Evolutionary conservation across 768 basidiomycete genomes (phyloP).

Genomic region (Russula emetica): DNA sequence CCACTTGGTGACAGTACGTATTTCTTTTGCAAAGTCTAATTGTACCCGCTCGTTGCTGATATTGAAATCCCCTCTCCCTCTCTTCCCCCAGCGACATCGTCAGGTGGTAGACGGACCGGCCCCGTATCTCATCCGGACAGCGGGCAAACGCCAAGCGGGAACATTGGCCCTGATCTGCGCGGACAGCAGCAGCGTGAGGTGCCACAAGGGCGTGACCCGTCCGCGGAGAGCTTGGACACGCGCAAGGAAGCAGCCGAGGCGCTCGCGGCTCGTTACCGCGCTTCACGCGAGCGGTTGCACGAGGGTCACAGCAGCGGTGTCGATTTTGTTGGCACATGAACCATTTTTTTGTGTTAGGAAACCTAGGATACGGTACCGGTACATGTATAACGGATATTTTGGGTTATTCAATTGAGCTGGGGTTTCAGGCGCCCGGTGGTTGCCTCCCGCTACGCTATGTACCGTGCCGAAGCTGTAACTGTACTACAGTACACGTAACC

Average conservation of each 20-base stretch:
- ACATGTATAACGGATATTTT: no score
- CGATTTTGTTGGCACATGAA: background rate
- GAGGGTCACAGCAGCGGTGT: conserved; percentile 4
- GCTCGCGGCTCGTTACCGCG: conserved; percentile 24
- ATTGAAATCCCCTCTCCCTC: background rate
- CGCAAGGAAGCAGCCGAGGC: conserved; percentile 26
- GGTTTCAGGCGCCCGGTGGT: background rate
- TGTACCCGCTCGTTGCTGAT: background rate
- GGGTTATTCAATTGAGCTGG: background rate
- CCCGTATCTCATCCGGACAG: background rate
- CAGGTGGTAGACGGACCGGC: conserved; percentile 23
- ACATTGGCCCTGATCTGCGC: background rate
- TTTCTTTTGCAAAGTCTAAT: no score
- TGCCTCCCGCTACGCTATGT: background rate
- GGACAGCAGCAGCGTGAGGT: conserved; percentile 8
- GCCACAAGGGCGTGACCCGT: conserved; percentile 15
- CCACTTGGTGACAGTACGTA: conserved; percentile 26
- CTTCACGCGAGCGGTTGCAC: conserved; percentile 20
- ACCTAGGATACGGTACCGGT: no score
- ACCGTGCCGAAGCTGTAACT: background rate
- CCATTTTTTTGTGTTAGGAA: background rate
- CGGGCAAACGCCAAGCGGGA: background rate
- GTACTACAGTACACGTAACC: background rate
- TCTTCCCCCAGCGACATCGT: conserved; percentile 24
- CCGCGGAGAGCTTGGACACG: conserved; percentile 25